Base-by-base conservation (phyloP, 2,329 filamentous ascomycete species). In the Aureobasidium sp. region DNA sequence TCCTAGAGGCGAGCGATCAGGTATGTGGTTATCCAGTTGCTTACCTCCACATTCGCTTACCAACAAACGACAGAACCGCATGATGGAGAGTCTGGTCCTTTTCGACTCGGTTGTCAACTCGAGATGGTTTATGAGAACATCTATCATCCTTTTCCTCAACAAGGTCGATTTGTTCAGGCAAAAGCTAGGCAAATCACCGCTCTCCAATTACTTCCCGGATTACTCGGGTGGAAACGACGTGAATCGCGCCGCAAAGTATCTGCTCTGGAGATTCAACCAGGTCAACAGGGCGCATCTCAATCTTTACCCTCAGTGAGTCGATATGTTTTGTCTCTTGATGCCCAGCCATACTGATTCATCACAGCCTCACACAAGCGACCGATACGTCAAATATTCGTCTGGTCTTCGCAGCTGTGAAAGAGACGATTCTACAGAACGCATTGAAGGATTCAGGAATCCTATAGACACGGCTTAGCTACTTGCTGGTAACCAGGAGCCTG, bases 21-120 rank as follows among this genome's bases (percentile, higher is more conserved):
- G 92, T 94, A 83, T 68, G 82, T 72, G 58, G 25, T 34, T 30
- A 11, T 27, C 37, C 42, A 30, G 45, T 34, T 50, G 16, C 25
- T 21, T 21, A 4, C 21, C n/a, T 21, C 53, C 21, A 9, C 11
- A 36, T 44, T 48, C 48, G 36, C 66, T 71, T 67, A 59, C 55
- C 8, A 21, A 9, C 13, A 9, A 14, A 14, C 13, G 50, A 45
- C 68, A 96, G 91, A 99, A 99, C 74, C 94, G 94, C 65, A 99
- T 99, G 94, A 96, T 97, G 91, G 94, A 99, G 76, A 96, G 91
- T 71, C 76, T 99, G 58, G 85, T 97, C 16, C 82, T 99, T 5
- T 99, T 99, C 73, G 94, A 99, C 76, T 97, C 93, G 1, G 94
- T 99, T 5, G 94, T 99, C 68, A 99, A 99, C 77, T 97, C 94